phyloP scores from a whole-genome alignment of 768 basidiomycete genomes.

The Lentinula raphanica region DNA sequence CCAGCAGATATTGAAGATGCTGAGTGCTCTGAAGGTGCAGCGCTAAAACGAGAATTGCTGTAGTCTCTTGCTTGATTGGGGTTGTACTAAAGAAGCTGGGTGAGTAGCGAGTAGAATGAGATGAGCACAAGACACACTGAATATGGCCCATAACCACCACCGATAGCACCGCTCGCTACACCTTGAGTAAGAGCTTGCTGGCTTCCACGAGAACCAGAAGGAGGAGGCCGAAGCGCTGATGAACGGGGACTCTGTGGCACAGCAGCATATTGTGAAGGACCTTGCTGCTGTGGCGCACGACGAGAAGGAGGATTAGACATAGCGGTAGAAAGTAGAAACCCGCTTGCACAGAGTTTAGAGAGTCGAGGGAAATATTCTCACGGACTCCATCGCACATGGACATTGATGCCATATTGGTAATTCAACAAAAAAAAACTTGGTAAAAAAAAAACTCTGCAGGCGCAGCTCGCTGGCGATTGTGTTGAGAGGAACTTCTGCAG shows the following conservation, averaged over 20 bases:
- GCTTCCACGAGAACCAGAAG: slow-evolving; percentile 18
- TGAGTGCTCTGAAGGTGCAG: slow-evolving; percentile 36
- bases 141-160: slow-evolving; percentile 81
- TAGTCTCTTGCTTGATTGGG: slow-evolving; percentile 44
- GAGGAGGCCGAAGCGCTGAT: slow-evolving; percentile 19
- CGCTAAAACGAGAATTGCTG: slow-evolving; percentile 51
- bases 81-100: slow-evolving; percentile 44
- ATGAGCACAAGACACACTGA: slow-evolving; percentile 46
- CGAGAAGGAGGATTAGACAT: slow-evolving; percentile 28
- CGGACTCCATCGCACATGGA: background rate
- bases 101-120: slow-evolving; percentile 10
- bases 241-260: slow-evolving; percentile 44
- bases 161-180: slow-evolving; percentile 77
- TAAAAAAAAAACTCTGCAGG: background rate
- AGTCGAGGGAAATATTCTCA: background rate
- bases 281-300: slow-evolving; percentile 39
- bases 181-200: slow-evolving; percentile 57
- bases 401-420: background rate
- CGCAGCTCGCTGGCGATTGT: too few relatives aligned
- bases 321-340: slow-evolving; percentile 8
- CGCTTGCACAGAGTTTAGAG: slow-evolving; percentile 3
- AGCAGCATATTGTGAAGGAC: slow-evolving; percentile 54
- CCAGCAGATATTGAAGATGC: slow-evolving; percentile 11
- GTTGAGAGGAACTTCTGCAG: too few relatives aligned
- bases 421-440: background rate